Percentiles rank a stretch among this genome's conserved stretches.
phyloP scores from a whole-genome alignment of 257 asterid genomes.

The Ilex asprella region DNA sequence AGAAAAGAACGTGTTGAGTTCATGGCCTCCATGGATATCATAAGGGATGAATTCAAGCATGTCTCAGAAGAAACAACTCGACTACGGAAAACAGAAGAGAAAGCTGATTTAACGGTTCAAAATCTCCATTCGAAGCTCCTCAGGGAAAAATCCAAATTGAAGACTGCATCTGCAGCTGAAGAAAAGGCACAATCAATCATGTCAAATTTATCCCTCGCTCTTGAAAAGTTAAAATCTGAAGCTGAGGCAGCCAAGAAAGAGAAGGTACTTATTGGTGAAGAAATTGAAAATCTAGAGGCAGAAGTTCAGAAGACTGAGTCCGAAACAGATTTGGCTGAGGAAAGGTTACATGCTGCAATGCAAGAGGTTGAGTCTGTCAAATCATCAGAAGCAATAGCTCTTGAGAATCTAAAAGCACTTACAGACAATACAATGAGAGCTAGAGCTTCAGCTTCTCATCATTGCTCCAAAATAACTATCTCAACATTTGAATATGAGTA shows the following conservation, averaged over 20 bases:
- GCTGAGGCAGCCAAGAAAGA: constrained; percentile 48
- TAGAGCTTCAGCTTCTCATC: constrained; percentile 48
- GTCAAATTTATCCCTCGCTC: constrained; percentile 40
- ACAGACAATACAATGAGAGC: constrained; percentile 41
- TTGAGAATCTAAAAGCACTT: constrained; percentile 47
- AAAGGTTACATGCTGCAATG: constrained; percentile 45
- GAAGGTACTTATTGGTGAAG: constrained; percentile 30
- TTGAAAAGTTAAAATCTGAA: constrained; percentile 51
- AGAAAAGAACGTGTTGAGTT: constrained; percentile 55
- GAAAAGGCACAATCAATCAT: constrained; percentile 42
- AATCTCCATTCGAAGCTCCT: constrained; percentile 60
- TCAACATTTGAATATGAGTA: constrained; percentile 77
- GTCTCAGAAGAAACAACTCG: constrained; percentile 42
- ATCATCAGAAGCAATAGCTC: constrained; percentile 57
- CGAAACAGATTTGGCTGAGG: constrained; percentile 52
- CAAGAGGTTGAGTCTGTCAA: constrained; percentile 54
- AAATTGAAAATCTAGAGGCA: constrained; percentile 32
- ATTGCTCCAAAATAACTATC: constrained; percentile 47
- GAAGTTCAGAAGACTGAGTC: constrained; percentile 51
- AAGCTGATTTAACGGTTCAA: constrained; percentile 45
- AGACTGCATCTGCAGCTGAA: constrained; percentile 51
- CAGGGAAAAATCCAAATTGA: constrained; percentile 59
- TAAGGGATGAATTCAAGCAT: constrained; percentile 54
- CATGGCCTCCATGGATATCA: constrained; percentile 73
- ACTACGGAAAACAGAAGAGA: constrained; percentile 45